Percentiles rank a stretch among this genome's conserved stretches.
phyloP scores from a whole-genome alignment of 768 basidiomycete species.

The Termitomyces sp. region DNA sequence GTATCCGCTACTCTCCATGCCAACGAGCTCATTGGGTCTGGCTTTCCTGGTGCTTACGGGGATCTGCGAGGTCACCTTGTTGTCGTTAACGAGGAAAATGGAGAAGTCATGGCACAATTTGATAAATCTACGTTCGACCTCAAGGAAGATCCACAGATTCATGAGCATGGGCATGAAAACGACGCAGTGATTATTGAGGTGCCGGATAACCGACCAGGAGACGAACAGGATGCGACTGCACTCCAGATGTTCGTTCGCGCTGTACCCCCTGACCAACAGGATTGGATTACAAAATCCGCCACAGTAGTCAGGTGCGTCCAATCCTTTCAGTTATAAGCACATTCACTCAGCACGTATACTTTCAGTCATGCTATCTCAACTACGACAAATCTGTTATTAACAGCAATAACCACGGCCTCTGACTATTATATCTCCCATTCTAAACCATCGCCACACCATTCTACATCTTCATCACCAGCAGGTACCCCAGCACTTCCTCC shows the following conservation, averaged over 20 bases:
- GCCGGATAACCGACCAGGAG: constrained; percentile 36
- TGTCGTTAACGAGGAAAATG: constrained; percentile 66
- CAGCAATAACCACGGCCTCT: constrained; percentile 57
- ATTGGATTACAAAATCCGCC: constrained; percentile 63
- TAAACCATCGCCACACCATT: constrained; percentile 40
- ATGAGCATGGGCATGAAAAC: constrained; percentile 42
- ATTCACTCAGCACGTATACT: background rate
- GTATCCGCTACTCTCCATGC: background rate
- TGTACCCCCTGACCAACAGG: constrained; percentile 62
- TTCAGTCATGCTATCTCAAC: constrained; percentile 61
- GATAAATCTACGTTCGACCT: constrained; percentile 47
- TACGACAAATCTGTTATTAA: constrained; percentile 57
- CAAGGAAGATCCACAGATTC: constrained; percentile 53
- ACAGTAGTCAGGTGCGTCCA: constrained; percentile 52
- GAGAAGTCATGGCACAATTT: constrained; percentile 67
- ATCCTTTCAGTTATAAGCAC: too few species aligned
- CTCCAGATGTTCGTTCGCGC: constrained; percentile 53
- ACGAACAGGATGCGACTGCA: constrained; percentile 33
- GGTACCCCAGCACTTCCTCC: constrained; percentile 25
- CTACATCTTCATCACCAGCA: constrained; percentile 8
- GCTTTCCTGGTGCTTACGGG: constrained; percentile 12
- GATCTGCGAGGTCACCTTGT: constrained; percentile 56
- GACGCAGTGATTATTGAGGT: constrained; percentile 74
- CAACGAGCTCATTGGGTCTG: constrained; percentile 11
- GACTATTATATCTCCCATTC: constrained; percentile 57